Conservation (phyloP, 2,329 filamentous ascomycete genomes). For the Sporothrix humicola region DNA sequence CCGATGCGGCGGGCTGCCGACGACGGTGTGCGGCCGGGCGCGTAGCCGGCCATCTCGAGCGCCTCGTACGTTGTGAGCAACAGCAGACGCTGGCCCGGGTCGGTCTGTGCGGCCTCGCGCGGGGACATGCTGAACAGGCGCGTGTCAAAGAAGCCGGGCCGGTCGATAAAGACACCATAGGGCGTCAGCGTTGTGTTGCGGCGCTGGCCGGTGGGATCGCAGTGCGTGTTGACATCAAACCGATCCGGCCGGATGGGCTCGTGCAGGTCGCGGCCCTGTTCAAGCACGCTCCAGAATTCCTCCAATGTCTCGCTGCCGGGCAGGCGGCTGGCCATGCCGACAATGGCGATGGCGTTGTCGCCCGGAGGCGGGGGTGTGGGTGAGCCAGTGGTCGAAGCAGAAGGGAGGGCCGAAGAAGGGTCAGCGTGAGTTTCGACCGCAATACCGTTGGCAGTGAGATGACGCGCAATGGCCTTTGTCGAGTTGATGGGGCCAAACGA, state of each 20-base stretch:
- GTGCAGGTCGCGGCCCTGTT: constrained; percentile 76
- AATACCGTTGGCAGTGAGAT: not conserved
- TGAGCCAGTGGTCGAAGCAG: constrained; percentile 45
- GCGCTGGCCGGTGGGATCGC: constrained; percentile 71
- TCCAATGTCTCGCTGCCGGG: constrained; percentile 75
- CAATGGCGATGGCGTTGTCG: constrained; percentile 66
- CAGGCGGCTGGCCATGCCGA: constrained; percentile 81
- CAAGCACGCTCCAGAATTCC: constrained; percentile 76
- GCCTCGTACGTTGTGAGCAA: constrained; percentile 80
- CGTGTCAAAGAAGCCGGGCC: constrained; percentile 79
- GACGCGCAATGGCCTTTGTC: not conserved
- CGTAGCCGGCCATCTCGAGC: constrained; percentile 79
- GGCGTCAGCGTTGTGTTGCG: constrained; percentile 79
- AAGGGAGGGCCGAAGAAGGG: not conserved
- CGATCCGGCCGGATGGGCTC: constrained; percentile 70
- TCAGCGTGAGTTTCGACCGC: not conserved
- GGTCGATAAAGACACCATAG: constrained; percentile 75
- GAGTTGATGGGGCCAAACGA: constrained; percentile 21
- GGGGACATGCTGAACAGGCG: constrained; percentile 86
- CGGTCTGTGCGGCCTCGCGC: constrained; percentile 75
- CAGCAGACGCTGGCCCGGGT: constrained; percentile 79
- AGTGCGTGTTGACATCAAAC: constrained; percentile 73
- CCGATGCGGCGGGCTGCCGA: constrained; percentile 70
- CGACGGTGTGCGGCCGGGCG: constrained; percentile 74
- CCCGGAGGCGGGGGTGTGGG: constrained; percentile 54